Percentiles rank a stretch among this genome's conserved stretches.
Evolutionary conservation across 139 green algal species (phyloP).

Genomic region (Picochlorum sp.): DNA sequence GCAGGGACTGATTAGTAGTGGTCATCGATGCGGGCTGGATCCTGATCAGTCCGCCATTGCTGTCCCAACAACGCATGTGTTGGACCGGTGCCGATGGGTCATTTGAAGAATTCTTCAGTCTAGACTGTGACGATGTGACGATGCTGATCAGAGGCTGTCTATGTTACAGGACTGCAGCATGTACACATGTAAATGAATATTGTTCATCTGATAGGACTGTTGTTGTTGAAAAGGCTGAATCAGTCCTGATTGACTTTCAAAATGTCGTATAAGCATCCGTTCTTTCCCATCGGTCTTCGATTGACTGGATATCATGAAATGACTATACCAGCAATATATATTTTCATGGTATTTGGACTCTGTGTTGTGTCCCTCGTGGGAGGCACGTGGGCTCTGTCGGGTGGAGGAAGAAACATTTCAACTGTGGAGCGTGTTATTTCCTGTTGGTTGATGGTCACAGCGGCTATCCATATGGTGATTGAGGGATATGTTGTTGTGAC

Average conservation of each 20-base stretch:
- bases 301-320: constrained; percentile 54
- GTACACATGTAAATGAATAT: too few species aligned
- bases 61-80: too few species aligned
- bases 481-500: constrained; percentile 64
- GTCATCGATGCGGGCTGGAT: too few species aligned
- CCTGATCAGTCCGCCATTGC: too few species aligned
- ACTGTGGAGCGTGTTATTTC: constrained; percentile 37
- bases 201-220: not conserved
- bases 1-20: too few species aligned
- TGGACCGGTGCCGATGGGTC: too few species aligned
- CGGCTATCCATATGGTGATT: constrained; percentile 74
- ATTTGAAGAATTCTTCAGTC: too few species aligned
- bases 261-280: constrained; percentile 52
- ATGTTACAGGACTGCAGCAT: too few species aligned
- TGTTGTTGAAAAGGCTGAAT: not conserved
- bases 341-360: constrained; percentile 63
- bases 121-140: too few species aligned
- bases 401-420: constrained; percentile 37
- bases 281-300: constrained; percentile 46
- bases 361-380: constrained; percentile 31
- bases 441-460: constrained; percentile 60
- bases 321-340: constrained; percentile 41
- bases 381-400: constrained; percentile 34
- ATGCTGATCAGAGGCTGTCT: too few species aligned
- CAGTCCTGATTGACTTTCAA: not conserved